A percentile compares a stretch with the other conserved stretches of the same genome.
Evolutionary conservation across 176 grass and related monocot genomes (phyloP).

Genomic region (Carex parvula): DNA sequence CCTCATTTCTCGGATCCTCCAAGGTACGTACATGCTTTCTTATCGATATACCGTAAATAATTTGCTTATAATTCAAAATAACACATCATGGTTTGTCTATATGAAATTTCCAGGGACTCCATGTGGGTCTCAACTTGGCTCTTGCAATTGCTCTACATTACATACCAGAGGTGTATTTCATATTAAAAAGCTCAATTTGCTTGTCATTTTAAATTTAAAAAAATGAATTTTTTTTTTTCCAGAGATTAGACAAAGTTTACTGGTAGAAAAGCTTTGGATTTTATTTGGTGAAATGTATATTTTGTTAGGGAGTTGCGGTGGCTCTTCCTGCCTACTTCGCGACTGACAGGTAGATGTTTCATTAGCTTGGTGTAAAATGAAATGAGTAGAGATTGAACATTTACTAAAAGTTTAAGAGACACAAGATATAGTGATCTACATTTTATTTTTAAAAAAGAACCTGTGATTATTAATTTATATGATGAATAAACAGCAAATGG

Average conservation of each 20-base stretch:
- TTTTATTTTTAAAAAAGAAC: background rate
- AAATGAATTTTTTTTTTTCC: background rate
- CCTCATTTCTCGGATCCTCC: conserved; percentile 63
- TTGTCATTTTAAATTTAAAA: conserved; percentile 12
- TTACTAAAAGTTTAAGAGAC: background rate
- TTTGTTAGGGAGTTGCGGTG: conserved; percentile 71
- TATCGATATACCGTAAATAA: background rate
- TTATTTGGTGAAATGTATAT: conserved; percentile 20
- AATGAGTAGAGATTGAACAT: background rate
- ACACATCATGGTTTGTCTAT: background rate
- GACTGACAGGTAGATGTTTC: conserved; percentile 54
- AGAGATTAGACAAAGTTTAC: background rate
- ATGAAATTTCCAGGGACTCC: conserved; percentile 52
- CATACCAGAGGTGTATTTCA: conserved; percentile 75
- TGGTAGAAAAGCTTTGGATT: background rate
- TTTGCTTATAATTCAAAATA: background rate
- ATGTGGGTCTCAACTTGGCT: conserved; percentile 84
- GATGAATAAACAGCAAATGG: conserved; percentile 82
- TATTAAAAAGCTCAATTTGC: background rate
- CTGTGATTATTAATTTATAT: conserved; percentile 19
- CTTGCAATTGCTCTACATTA: conserved; percentile 96
- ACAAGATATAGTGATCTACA: background rate
- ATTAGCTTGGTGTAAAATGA: conserved; percentile 4
- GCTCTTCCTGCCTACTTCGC: conserved; percentile 93
- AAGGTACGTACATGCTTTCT: conserved; percentile 37